These are phyloP conservation scores for Rhynchosporium agropyri DNA, from an alignment of 2,329 filamentous ascomycete species.

Conservation along the genomic window DNA sequence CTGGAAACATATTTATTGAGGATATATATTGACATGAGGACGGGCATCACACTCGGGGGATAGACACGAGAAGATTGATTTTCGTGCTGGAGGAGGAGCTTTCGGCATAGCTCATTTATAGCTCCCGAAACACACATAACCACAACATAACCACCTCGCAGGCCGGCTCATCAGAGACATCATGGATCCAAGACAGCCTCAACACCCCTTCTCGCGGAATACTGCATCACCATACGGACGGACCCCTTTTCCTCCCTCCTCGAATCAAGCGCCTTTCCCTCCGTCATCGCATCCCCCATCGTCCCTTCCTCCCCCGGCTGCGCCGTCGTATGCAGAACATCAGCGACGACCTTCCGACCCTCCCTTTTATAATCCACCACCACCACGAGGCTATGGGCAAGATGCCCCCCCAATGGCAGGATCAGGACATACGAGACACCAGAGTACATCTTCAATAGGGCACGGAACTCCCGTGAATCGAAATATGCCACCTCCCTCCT, in stretches of 20 bases:
- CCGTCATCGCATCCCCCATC: slow-evolving; percentile 39
- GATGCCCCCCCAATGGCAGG: slow-evolving; percentile 38
- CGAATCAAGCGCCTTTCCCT: slow-evolving; percentile 38
- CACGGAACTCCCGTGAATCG: slow-evolving; percentile 40
- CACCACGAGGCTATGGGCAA: slow-evolving; percentile 38
- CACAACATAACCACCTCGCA: slow-evolving; percentile 7
- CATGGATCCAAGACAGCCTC: slow-evolving; percentile 43
- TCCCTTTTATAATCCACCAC: slow-evolving; percentile 36
- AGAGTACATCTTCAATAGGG: slow-evolving; percentile 41
- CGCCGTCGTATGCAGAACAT: slow-evolving; percentile 40
- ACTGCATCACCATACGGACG: slow-evolving; percentile 41
- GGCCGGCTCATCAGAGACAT: slow-evolving; percentile 28
- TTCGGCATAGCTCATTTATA: background rate
- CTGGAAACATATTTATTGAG: background rate
- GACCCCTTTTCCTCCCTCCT: slow-evolving; percentile 38
- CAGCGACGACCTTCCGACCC: slow-evolving; percentile 43
- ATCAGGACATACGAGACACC: slow-evolving; percentile 40
- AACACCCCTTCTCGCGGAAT: slow-evolving; percentile 41
- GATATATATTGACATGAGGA: slow-evolving; percentile 11
- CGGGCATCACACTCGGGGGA: background rate
- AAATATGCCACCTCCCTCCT: slow-evolving; percentile 53
- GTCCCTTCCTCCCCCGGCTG: slow-evolving; percentile 18
- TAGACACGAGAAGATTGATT: background rate
- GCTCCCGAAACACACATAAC: slow-evolving; percentile 13
- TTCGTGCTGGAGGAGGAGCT: background rate